These are phyloP conservation scores for Lathyrus tuberosus DNA, from an alignment of 306 rosid species.

Conservation along the genomic window DNA sequence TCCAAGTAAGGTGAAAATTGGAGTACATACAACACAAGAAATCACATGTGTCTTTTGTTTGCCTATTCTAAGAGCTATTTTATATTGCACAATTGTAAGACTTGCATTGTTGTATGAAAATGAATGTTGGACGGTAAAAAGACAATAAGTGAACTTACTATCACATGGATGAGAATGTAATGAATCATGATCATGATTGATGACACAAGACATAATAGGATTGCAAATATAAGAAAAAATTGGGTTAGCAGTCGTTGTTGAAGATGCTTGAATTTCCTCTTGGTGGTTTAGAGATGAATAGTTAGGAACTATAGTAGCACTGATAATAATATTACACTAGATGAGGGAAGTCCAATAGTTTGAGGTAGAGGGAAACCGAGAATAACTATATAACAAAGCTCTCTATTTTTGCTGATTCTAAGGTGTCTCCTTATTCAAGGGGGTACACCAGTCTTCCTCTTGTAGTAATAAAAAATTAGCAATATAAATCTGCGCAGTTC, in stretches of 20 bases:
- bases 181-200: too few relatives aligned
- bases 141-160: not conserved
- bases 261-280: not conserved
- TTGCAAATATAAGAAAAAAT: not conserved
- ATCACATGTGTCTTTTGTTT: not conserved
- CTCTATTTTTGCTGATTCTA: too few relatives aligned
- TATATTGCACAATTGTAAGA: conserved; percentile 1
- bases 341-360: conserved; percentile 4
- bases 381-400: too few relatives aligned
- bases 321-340: not conserved
- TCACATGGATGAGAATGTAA: not conserved
- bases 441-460: not conserved
- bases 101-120: not conserved
- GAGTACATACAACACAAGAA: not conserved
- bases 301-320: not conserved
- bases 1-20: not conserved
- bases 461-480: not conserved
- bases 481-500: not conserved
- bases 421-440: too few relatives aligned
- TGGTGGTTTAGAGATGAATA: not conserved
- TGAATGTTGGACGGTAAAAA: not conserved
- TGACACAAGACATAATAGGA: not conserved
- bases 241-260: not conserved
- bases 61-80: too few relatives aligned
- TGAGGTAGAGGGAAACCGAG: not conserved